Percentiles rank a stretch among this genome's conserved stretches.
These are phyloP conservation scores for Auriscalpium vulgare DNA, from an alignment of 768 basidiomycete species.

Conservation along the genomic window DNA sequence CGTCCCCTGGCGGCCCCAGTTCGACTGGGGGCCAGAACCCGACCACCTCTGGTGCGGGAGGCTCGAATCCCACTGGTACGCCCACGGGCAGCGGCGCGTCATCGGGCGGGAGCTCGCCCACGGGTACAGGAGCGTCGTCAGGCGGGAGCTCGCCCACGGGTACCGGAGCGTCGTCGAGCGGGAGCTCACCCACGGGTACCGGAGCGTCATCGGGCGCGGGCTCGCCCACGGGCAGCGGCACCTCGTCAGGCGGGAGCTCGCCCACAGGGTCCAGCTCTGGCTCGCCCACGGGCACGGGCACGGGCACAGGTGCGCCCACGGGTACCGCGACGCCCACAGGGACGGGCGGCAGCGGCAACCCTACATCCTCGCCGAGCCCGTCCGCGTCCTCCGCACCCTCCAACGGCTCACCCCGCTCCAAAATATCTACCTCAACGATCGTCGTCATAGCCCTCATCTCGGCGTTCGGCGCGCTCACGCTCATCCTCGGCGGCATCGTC, in stretches of 20 bases:
- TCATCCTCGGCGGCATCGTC: constrained; percentile 12
- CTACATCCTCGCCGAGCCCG: not conserved
- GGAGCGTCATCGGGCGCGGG: not conserved
- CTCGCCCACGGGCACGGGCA: not conserved
- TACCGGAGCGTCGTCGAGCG: not conserved
- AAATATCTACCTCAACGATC: not conserved
- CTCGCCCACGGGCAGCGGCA: not conserved
- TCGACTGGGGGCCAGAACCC: not conserved
- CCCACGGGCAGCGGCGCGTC: not conserved
- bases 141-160: not conserved
- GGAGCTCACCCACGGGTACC: not conserved
- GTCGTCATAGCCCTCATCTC: not conserved
- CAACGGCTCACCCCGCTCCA: not conserved
- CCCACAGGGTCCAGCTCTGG: not conserved
- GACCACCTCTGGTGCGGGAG: not conserved
- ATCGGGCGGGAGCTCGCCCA: not conserved
- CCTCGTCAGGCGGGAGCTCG: not conserved
- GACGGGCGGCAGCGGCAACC: not conserved
- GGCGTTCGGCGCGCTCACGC: constrained; percentile 6
- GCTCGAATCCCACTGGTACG: not conserved
- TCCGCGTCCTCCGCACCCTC: not conserved
- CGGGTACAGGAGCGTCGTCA: not conserved
- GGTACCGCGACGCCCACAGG: not conserved
- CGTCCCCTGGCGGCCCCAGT: not conserved
- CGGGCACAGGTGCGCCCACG: not conserved